Percentiles rank a stretch among this genome's conserved stretches.
These are phyloP conservation scores for Sarcodon aspratus DNA, from an alignment of 768 basidiomycete species.

Conservation along the genomic window DNA sequence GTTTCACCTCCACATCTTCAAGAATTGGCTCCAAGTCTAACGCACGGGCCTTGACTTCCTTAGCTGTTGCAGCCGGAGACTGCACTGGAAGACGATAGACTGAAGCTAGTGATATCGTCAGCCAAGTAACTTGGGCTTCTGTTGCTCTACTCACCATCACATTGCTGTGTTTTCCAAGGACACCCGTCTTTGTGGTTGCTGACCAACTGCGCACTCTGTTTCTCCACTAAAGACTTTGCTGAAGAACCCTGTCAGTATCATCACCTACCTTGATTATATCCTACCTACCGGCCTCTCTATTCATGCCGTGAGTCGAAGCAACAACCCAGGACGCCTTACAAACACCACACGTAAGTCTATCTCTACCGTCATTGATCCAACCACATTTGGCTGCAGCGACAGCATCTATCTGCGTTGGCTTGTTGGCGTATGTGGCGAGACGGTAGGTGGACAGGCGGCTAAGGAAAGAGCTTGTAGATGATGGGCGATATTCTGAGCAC, in stretches of 20 bases:
- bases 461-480: constrained; percentile 64
- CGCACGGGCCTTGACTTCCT: constrained; percentile 48
- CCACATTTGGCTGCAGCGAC: constrained; percentile 77
- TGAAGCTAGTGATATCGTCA: constrained; percentile 27
- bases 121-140: background rate
- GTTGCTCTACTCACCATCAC: constrained; percentile 44
- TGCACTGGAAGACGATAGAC: constrained; percentile 70
- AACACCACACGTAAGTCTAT: constrained; percentile 62
- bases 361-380: constrained; percentile 78
- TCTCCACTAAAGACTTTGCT: constrained; percentile 67
- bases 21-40: constrained; percentile 38
- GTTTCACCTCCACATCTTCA: constrained; percentile 45
- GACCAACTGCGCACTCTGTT: constrained; percentile 54
- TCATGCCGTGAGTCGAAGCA: constrained; percentile 58
- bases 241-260: constrained; percentile 10
- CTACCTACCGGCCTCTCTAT: constrained; percentile 62
- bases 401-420: constrained; percentile 61
- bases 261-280: constrained; percentile 16
- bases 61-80: constrained; percentile 50
- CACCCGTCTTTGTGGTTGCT: constrained; percentile 72
- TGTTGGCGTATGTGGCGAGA: constrained; percentile 70
- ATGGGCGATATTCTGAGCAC: constrained; percentile 63
- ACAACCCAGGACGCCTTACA: constrained; percentile 70
- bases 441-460: constrained; percentile 68
- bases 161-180: constrained; percentile 76